Conservation (phyloP, 31 red algal species). For the Endocladia muricata region DNA sequence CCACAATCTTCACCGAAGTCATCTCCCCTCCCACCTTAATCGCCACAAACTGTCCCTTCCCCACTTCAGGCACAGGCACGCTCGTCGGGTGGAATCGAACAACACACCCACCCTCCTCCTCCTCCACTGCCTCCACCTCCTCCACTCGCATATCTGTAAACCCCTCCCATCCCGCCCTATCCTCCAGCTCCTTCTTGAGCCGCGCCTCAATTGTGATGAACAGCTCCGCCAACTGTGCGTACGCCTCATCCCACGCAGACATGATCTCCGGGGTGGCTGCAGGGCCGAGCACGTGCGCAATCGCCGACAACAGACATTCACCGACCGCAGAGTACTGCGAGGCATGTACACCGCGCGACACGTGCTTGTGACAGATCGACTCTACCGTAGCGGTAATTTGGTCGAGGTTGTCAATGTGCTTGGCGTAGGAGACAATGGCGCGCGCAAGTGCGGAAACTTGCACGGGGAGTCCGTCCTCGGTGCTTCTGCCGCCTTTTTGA, state of each 20-base stretch:
- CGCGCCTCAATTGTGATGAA: slow-evolving; percentile 48
- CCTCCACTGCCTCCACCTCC: slow-evolving; percentile 1
- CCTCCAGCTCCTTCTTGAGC: slow-evolving; percentile 14
- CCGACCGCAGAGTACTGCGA: slow-evolving; percentile 44
- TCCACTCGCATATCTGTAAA: slow-evolving; percentile 39
- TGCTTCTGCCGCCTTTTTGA: slow-evolving; percentile 15
- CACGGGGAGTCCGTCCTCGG: slow-evolving; percentile 20
- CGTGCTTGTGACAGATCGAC: slow-evolving; percentile 44
- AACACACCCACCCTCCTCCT: background rate
- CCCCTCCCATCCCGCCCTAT: slow-evolving; percentile 27
- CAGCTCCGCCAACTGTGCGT: slow-evolving; percentile 15
- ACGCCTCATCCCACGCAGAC: slow-evolving; percentile 53
- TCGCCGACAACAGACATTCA: slow-evolving; percentile 46
- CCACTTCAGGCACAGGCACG: background rate
- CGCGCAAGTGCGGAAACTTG: slow-evolving; percentile 39
- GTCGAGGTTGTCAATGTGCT: slow-evolving; percentile 52
- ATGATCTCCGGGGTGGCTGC: slow-evolving; percentile 30
- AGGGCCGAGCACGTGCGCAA: slow-evolving; percentile 16
- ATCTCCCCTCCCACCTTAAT: background rate
- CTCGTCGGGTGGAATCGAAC: background rate
- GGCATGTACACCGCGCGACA: slow-evolving; percentile 25
- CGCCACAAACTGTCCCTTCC: background rate
- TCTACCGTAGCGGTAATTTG: slow-evolving; percentile 37
- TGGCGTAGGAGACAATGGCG: slow-evolving; percentile 52
- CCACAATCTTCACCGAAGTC: background rate